Percentiles rank a stretch among this genome's conserved stretches.
Conservation (phyloP, 1,284 basidiomycete genomes). For the Mycena citricolor region DNA sequence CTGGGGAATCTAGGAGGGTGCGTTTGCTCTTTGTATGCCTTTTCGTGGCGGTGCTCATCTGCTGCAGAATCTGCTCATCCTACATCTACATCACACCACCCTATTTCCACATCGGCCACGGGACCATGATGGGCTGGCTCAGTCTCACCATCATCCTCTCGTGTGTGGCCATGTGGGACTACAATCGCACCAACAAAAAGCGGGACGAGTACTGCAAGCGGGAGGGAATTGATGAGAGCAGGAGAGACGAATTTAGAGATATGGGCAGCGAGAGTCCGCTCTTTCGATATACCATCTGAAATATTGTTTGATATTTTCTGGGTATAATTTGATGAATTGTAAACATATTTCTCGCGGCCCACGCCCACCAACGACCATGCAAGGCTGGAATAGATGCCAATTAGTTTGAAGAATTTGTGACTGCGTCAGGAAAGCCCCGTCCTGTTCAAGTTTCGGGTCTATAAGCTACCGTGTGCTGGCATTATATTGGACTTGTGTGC, state of each 20-base stretch:
- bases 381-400: too few species aligned
- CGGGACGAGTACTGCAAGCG: conserved; percentile 39
- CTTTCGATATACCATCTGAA: conserved; percentile 36
- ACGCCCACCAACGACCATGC: too few species aligned
- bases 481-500: too few species aligned
- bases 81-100: conserved; percentile 40
- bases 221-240: conserved; percentile 35
- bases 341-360: too few species aligned
- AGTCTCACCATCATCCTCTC: conserved; percentile 35
- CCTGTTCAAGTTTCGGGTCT: too few species aligned
- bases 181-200: conserved; percentile 38
- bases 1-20: conserved; percentile 32
- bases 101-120: conserved; percentile 49
- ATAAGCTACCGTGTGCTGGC: too few species aligned
- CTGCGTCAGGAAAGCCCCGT: too few species aligned
- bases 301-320: too few species aligned
- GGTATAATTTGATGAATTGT: too few species aligned
- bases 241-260: conserved; percentile 35
- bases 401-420: too few species aligned
- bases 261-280: conserved; percentile 44
- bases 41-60: background rate
- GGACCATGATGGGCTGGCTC: conserved; percentile 49
- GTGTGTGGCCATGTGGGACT: conserved; percentile 43
- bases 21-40: conserved; percentile 2
- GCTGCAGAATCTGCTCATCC: conserved; percentile 31